A percentile compares a stretch with the other conserved stretches of the same genome.
phyloP scores from a whole-genome alignment of 2,329 filamentous ascomycete species.

The Claviceps maximensis region DNA sequence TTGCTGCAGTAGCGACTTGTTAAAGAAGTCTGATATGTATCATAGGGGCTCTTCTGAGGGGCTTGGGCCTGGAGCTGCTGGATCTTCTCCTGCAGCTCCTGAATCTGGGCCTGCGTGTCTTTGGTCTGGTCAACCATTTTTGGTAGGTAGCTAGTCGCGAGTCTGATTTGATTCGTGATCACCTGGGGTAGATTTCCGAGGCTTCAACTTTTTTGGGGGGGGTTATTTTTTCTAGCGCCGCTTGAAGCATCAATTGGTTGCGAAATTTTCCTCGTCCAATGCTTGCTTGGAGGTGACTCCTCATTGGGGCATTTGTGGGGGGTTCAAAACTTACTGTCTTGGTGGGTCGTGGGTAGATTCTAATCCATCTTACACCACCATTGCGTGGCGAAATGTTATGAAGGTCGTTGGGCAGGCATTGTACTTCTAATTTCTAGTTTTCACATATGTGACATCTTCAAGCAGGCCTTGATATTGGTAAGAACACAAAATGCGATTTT shows the following conservation, averaged over 20 bases:
- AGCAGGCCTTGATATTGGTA: too few species aligned
- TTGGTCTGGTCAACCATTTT: constrained; percentile 2
- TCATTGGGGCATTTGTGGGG: not conserved
- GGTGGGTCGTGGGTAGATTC: too few species aligned
- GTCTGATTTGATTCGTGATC: not conserved
- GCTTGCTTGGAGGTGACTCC: not conserved
- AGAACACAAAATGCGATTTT: too few species aligned
- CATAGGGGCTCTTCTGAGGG: constrained; percentile 11
- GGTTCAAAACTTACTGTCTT: too few species aligned
- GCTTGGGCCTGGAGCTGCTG: constrained; percentile 6
- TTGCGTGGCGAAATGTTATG: too few species aligned
- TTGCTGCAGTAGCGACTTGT: constrained; percentile 58
- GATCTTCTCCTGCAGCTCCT: constrained; percentile 7
- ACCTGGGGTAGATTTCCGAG: not conserved
- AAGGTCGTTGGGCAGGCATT: too few species aligned
- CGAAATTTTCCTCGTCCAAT: not conserved
- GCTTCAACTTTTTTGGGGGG: not conserved
- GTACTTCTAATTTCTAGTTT: too few species aligned
- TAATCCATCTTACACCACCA: too few species aligned
- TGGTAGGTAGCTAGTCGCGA: not conserved
- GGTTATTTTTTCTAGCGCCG: not conserved
- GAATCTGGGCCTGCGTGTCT: constrained; percentile 5
- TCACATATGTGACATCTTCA: too few species aligned
- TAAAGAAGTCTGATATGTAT: constrained; percentile 49
- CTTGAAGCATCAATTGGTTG: not conserved